Evolutionary conservation across 1,139 yeast genomes (phyloP), one percentile per base, ranked within the genome.

Genomic region (Sugiyamaella grinbergsii): DNA sequence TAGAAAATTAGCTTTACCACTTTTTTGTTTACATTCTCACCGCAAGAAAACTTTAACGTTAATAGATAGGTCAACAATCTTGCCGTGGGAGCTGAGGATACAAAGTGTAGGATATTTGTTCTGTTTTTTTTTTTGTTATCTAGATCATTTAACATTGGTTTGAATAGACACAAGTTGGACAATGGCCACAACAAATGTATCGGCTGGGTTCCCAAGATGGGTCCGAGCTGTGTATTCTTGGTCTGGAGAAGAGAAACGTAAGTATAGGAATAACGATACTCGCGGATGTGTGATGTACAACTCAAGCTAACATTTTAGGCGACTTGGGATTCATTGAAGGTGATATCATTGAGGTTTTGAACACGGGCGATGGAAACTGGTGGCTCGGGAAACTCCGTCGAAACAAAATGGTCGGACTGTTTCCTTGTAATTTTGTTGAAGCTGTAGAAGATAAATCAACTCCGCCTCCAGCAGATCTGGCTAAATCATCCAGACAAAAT

Each of bases 251-350:
- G 81, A 85, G 63, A 86, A 83, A 45, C 61, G 71, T 67, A 57
- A 40, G 70, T 58, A 24, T 20, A 16, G 13, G 32, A 20, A 16
- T 6, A 13, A 11, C 23, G 41, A 13, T 22, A 5, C 28, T 29
- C 3, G 29, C 19, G 42, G 3, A 31, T 13, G 13, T 24, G 16
- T 13, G 28, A 15, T 5, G 24, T 28, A 29, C 4, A 36, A 13
- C 6, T 6, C 24, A 11, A 22, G 22, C 50, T 40, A 34, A 38
- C 31, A 20, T 16, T 32, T 5, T 20, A 67, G 89, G 87, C 39
- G 97, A 93, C 64, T 75, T 93, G 47, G 98, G 98, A 1, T 93
- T 93, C 66, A 77, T 91, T 42, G 98, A 93, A 70, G 95, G 95
- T 50, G 98, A 93, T 65, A 72, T 87, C 44, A 86, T 93, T 60